These are phyloP conservation scores for Diaporthe longicolla DNA, from an alignment of 2,329 filamentous ascomycete species.

Conservation along the genomic window DNA sequence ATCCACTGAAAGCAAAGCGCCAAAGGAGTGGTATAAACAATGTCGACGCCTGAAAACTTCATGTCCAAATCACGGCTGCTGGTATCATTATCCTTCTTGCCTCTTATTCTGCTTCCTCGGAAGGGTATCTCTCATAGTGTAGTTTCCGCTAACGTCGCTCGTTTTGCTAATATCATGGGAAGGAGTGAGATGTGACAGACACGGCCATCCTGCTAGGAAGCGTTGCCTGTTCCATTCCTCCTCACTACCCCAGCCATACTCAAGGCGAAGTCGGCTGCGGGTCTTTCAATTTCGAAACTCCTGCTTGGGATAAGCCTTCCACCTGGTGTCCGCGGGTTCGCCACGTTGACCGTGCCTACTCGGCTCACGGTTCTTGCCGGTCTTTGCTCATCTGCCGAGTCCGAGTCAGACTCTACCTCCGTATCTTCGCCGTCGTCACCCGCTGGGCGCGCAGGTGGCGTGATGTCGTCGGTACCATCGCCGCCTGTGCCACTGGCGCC, in stretches of 20 bases:
- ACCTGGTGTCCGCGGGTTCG: constrained; percentile 69
- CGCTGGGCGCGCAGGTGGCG: constrained; percentile 42
- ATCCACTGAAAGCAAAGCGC: not conserved
- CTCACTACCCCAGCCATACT: constrained; percentile 51
- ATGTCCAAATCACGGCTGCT: not conserved
- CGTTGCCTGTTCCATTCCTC: constrained; percentile 31
- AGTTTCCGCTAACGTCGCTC: not conserved
- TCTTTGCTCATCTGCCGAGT: constrained; percentile 51
- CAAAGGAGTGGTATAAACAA: constrained; percentile 18
- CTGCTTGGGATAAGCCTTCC: constrained; percentile 67
- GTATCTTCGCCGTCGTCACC: constrained; percentile 57
- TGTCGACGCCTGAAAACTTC: not conserved
- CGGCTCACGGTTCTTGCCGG: constrained; percentile 63
- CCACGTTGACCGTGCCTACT: constrained; percentile 69
- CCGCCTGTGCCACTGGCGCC: constrained; percentile 27
- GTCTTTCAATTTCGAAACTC: constrained; percentile 69
- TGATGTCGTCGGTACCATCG: constrained; percentile 1
- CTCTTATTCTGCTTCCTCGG: not conserved
- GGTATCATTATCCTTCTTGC: not conserved
- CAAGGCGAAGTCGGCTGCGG: constrained; percentile 51
- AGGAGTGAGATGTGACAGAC: not conserved
- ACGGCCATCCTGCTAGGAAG: constrained; percentile 6
- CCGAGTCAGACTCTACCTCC: constrained; percentile 54
- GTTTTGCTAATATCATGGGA: not conserved
- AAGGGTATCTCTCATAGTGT: not conserved